Evolutionary conservation across 2,329 filamentous ascomycete genomes (phyloP), one percentile per base, ranked within the genome.

Genomic region (Rutstroemia sp.): DNA sequence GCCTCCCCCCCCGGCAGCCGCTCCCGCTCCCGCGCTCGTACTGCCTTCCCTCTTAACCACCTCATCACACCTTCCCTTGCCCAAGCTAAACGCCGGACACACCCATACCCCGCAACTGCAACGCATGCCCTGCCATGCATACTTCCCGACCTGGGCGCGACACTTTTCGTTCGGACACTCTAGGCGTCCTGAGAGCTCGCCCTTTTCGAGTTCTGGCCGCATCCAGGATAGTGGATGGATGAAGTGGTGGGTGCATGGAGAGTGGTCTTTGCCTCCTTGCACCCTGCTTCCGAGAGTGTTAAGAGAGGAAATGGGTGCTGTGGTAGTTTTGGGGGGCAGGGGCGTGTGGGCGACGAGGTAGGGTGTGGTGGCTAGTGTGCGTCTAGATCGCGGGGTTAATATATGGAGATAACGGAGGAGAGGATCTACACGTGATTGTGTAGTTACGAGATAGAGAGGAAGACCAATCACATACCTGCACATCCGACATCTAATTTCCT

Each of bases 201-300:
- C 91, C 66, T 88, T 81, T 65, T 92, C 88, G 3, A 99, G 82
- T 65, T 86, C 85, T 1, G 84, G 76, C 6, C 88, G 84, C 94
- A 99, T 99, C 94, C 94, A 99, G 14, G 89, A 89, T 37, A 99
- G 76, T 0, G 94, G 90, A 67, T 97, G 91, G 61, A 97, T 73
- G 72, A 96, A 97, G 70, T 92, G 82, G 71, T 97, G 92, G 19
- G 87, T 86, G 67, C 94, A 99, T 37, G 74, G 69, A 41, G 68
- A 34, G 66, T 63, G 55, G 61, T 52, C 30, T 34, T 34, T 34
- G 4, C 30, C 30, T 12, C 30, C 30, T 34, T 34, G 30, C 12
- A 12, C 30, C 9, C 30, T 34, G 30, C 4, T 34, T 34, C 30
- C 30, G 9, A 34, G 30, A 34, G 50, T 6, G 54, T 56, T 63